Evolutionary conservation across 1,284 basidiomycete species (phyloP), one percentile per base, ranked within the genome.

Genomic region (Trichosporon faecale): DNA sequence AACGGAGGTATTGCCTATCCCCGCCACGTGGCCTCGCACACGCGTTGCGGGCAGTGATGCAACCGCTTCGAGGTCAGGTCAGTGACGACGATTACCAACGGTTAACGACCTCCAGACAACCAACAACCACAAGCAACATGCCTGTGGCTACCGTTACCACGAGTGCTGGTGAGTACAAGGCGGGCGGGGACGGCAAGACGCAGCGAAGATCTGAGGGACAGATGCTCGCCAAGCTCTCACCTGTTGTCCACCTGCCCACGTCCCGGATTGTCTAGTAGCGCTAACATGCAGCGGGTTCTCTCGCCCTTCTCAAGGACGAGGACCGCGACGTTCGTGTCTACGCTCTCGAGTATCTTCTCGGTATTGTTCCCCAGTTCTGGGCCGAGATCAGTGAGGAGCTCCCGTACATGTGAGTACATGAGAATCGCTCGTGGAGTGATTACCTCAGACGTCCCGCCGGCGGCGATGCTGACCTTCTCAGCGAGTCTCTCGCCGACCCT

Each of bases 301-400:
- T 98, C 75, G 92, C 93, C 52, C 87, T 98, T 31, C 88, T 98
- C 33, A 89, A 97, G 82, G 91, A 94, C 68, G 93, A 96, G 74
- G 82, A 83, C 75, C 87, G 90, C 40, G 85, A 91, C 65, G 90
- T 98, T 80, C 92, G 94, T 79, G 89, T 93, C 75, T 91, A 96
- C 86, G 95, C 95, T 23, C 89, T 98, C 76, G 88, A 89, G 70
- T 88, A 90, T 68, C 87, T 98, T 69, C 90, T 90, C 78, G 85
- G 88, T 27, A 88, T 97, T 67, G 93, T 98, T 9, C 89, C 94
- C 55, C 91, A 93, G 78, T 97, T 97, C 84, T 98, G 95, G 95
- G 91, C 95, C 67, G 95, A 98, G 87, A 95, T 98, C 79, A 94
- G 93, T 77, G 95, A 98, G 83, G 89, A 93, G 81, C 90, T 98